Percentiles rank a stretch among this genome's conserved stretches.
Evolutionary conservation across 345 rosid genomes (phyloP).

Genomic region (Rhodomyrtus tomentosa): DNA sequence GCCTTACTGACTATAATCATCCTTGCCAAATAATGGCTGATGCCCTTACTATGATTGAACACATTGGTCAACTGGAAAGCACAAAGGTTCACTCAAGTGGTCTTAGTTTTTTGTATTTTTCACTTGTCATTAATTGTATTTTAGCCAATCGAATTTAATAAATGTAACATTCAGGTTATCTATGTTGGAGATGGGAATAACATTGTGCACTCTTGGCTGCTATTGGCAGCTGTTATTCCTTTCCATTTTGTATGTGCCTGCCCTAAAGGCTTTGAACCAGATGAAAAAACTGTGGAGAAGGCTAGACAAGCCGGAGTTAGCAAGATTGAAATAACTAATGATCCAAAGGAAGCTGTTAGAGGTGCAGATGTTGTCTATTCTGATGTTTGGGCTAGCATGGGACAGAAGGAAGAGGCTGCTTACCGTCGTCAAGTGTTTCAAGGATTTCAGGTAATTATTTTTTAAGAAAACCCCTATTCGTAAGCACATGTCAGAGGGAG

Average conservation of each 20-base stretch:
- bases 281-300: constrained; percentile 59
- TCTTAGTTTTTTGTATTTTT: not conserved
- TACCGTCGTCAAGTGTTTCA: constrained; percentile 62
- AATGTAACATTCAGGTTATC: constrained; percentile 51
- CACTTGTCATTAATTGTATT: not conserved
- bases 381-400: constrained; percentile 99
- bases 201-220: constrained; percentile 90
- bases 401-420: constrained; percentile 96
- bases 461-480: not conserved
- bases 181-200: constrained; percentile 98
- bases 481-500: not conserved
- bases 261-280: constrained; percentile 87
- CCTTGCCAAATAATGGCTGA: constrained; percentile 99
- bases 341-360: constrained; percentile 75
- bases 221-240: constrained; percentile 84
- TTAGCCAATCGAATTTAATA: not conserved
- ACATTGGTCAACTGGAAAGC: constrained; percentile 72
- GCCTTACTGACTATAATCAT: constrained; percentile 89
- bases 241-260: constrained; percentile 94
- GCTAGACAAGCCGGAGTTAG: constrained; percentile 66
- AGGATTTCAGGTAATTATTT: constrained; percentile 71
- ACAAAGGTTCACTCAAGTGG: constrained; percentile 50
- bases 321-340: constrained; percentile 83
- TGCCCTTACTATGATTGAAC: constrained; percentile 94
- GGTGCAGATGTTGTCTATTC: constrained; percentile 99